These are phyloP conservation scores for Eucommia ulmoides DNA, from an alignment of 257 asterid species.

Conservation along the genomic window DNA sequence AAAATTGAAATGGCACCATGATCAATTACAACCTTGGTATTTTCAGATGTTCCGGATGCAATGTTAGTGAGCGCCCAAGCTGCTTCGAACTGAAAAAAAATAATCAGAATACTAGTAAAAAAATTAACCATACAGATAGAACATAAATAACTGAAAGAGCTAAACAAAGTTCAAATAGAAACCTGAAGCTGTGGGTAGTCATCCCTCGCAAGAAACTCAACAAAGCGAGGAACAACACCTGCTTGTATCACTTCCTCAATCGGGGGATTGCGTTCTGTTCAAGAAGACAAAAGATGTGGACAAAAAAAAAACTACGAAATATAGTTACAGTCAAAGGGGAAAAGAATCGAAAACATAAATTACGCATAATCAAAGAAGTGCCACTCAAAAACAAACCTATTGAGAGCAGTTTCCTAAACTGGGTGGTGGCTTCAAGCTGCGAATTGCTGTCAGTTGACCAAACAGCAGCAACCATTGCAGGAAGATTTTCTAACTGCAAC, in stretches of 20 bases:
- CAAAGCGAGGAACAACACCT: conserved; percentile 82
- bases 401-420: conserved; percentile 69
- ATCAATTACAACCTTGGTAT: conserved; percentile 78
- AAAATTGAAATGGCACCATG: conserved; percentile 79
- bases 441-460: conserved; percentile 40
- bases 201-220: conserved; percentile 66
- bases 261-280: conserved; percentile 79
- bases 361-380: no score
- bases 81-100: conserved; percentile 63
- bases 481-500: conserved; percentile 62
- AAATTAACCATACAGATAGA: neutral
- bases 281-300: conserved; percentile 2
- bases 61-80: conserved; percentile 96
- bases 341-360: no score
- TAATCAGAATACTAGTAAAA: neutral
- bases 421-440: conserved; percentile 71
- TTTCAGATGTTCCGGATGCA: conserved; percentile 91
- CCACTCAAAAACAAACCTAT: no score
- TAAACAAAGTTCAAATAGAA: neutral
- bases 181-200: conserved; percentile 89
- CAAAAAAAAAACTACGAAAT: neutral
- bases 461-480: conserved; percentile 57
- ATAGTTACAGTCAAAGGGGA: no score
- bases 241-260: conserved; percentile 75
- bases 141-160: neutral